These are phyloP conservation scores for Syncephalastrum racemosum DNA, from an alignment of 371 early-diverging fungal genomes.

Conservation along the genomic window DNA sequence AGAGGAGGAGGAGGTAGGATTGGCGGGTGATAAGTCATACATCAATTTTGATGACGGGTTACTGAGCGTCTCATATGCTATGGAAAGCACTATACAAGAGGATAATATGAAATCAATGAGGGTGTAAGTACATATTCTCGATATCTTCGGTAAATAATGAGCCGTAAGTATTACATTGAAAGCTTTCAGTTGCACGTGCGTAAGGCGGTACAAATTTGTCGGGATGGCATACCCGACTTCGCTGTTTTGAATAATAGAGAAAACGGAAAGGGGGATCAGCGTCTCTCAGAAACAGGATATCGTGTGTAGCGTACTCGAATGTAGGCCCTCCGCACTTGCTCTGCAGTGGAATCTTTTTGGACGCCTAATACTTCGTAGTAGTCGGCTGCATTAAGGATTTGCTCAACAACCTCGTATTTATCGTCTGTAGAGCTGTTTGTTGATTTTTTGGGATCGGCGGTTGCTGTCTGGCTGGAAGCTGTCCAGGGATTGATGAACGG, in stretches of 20 bases:
- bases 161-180: conserved; percentile 32
- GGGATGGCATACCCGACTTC: conserved; percentile 48
- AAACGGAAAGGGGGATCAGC: not conserved
- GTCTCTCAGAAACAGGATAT: not conserved
- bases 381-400: conserved; percentile 34
- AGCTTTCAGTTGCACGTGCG: conserved; percentile 37
- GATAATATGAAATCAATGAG: not conserved
- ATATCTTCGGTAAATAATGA: not conserved
- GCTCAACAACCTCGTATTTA: conserved; percentile 39
- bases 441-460: conserved; percentile 3
- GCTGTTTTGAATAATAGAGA: conserved; percentile 18
- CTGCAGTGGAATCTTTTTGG: conserved; percentile 24
- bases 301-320: conserved; percentile 28
- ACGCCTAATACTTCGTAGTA: conserved; percentile 40
- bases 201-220: conserved; percentile 39
- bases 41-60: conserved; percentile 54
- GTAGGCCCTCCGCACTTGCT: conserved; percentile 46
- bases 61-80: conserved; percentile 64
- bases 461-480: not conserved
- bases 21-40: conserved; percentile 50
- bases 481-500: conserved; percentile 18
- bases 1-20: conserved; percentile 26
- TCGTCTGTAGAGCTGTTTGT: conserved; percentile 10
- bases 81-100: conserved; percentile 44
- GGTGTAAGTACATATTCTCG: not conserved